Percentiles rank a stretch among this genome's conserved stretches.
phyloP scores from a whole-genome alignment of 305 asterid species.

The Withania somnifera region DNA sequence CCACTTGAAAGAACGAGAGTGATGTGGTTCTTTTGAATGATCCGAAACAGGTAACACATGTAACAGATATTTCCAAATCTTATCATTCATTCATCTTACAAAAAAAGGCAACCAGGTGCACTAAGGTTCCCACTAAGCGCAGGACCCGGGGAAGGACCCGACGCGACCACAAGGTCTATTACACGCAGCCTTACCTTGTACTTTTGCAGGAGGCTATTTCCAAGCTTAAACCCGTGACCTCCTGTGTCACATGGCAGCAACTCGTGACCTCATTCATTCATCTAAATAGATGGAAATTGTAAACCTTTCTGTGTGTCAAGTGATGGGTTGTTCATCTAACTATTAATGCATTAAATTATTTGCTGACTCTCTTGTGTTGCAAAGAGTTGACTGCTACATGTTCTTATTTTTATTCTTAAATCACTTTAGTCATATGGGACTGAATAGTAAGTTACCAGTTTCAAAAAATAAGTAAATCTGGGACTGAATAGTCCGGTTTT shows the following conservation, averaged over 20 bases:
- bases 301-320: background rate
- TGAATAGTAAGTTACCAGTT: too few relatives aligned
- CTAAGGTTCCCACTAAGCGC: too few relatives aligned
- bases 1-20: background rate
- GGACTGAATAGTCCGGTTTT: background rate
- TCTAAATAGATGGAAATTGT: background rate
- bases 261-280: background rate
- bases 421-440: background rate
- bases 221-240: too few relatives aligned
- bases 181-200: too few relatives aligned
- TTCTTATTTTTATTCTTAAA: background rate
- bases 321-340: background rate
- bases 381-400: background rate
- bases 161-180: too few relatives aligned
- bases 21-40: background rate
- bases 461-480: too few relatives aligned
- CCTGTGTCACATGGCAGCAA: too few relatives aligned
- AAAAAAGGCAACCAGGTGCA: too few relatives aligned
- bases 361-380: background rate
- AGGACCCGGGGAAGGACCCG: too few relatives aligned
- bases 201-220: too few relatives aligned
- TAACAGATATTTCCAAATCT: background rate
- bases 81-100: background rate
- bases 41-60: background rate
- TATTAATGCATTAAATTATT: background rate